A percentile compares a stretch with the other conserved stretches of the same genome.
These are phyloP conservation scores for Aaosphaeria arxii DNA, from an alignment of 2,329 filamentous ascomycete genomes.

Conservation along the genomic window DNA sequence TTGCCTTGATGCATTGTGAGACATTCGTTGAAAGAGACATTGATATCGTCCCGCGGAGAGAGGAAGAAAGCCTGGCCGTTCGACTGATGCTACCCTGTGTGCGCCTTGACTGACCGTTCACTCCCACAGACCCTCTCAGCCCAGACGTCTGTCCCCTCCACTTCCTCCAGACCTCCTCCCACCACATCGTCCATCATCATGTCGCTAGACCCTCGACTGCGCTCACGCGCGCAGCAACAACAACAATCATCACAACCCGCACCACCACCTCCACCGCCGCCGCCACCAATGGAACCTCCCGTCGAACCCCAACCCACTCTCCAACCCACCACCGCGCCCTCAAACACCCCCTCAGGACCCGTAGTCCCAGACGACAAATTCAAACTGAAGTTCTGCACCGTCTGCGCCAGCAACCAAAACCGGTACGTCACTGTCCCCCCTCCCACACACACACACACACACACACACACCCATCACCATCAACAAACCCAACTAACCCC, in stretches of 20 bases:
- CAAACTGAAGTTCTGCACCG: slow-evolving; percentile 95
- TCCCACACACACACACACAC: not conserved
- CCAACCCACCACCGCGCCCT: slow-evolving; percentile 12
- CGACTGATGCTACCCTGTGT: too few relatives aligned
- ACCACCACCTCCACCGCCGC: slow-evolving; percentile 49
- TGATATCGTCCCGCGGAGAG: too few relatives aligned
- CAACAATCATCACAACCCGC: slow-evolving; percentile 14
- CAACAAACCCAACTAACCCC: slow-evolving; percentile 9
- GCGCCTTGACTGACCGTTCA: too few relatives aligned
- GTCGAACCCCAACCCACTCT: slow-evolving; percentile 26
- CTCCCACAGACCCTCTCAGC: too few relatives aligned
- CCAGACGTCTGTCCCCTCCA: too few relatives aligned
- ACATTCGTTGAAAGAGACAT: too few relatives aligned
- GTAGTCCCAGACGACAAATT: slow-evolving; percentile 52
- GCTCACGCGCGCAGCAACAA: slow-evolving; percentile 28
- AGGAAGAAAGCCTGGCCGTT: too few relatives aligned
- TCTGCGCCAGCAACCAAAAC: slow-evolving; percentile 99
- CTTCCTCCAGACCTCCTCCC: too few relatives aligned
- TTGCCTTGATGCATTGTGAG: not conserved
- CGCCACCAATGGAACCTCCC: slow-evolving; percentile 35
- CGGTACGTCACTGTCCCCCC: slow-evolving; percentile 56
- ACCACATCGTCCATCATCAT: slow-evolving; percentile 17
- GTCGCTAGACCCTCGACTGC: slow-evolving; percentile 49
- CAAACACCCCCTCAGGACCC: not conserved
- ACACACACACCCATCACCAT: not conserved